These are phyloP conservation scores for Blastobotrys buckinghamii DNA, from an alignment of 1,139 yeast genomes.

Conservation along the genomic window DNA sequence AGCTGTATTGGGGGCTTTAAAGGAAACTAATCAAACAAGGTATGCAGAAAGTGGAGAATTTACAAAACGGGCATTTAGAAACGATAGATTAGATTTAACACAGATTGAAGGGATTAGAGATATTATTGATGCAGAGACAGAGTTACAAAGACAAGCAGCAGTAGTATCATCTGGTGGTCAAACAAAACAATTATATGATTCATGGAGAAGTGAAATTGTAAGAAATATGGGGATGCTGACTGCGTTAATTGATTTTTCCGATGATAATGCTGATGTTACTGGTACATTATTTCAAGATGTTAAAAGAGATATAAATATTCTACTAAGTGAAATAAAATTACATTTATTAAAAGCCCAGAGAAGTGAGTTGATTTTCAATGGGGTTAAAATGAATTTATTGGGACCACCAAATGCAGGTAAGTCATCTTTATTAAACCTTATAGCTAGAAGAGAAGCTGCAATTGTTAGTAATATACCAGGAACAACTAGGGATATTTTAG, in stretches of 20 bases:
- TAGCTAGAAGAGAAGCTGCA: constrained; percentile 79
- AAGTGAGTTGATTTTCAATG: constrained; percentile 63
- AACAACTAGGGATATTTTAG: constrained; percentile 86
- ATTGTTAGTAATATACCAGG: constrained; percentile 92
- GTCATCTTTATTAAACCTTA: constrained; percentile 68
- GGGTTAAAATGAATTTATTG: constrained; percentile 64
- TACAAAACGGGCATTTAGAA: constrained; percentile 72
- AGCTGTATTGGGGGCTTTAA: constrained; percentile 63
- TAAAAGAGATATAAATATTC: constrained; percentile 35
- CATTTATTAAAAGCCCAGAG: constrained; percentile 44
- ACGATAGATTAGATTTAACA: constrained; percentile 64
- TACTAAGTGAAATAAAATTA: constrained; percentile 42
- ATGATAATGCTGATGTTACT: constrained; percentile 86
- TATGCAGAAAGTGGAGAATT: constrained; percentile 95
- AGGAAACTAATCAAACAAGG: constrained; percentile 34
- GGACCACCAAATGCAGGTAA: constrained; percentile 99
- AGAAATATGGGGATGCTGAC: constrained; percentile 68
- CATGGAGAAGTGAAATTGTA: constrained; percentile 67
- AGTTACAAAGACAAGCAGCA: constrained; percentile 73
- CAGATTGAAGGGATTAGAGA: constrained; percentile 89
- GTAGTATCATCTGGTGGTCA: constrained; percentile 67
- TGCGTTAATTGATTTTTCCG: constrained; percentile 82
- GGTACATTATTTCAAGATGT: constrained; percentile 51
- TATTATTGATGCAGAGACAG: constrained; percentile 92
- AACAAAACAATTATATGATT: constrained; percentile 46